Evolutionary conservation across 257 asterid genomes (phyloP), one percentile per base, ranked within the genome.

Genomic region (Fraxinus quadrangulata): DNA sequence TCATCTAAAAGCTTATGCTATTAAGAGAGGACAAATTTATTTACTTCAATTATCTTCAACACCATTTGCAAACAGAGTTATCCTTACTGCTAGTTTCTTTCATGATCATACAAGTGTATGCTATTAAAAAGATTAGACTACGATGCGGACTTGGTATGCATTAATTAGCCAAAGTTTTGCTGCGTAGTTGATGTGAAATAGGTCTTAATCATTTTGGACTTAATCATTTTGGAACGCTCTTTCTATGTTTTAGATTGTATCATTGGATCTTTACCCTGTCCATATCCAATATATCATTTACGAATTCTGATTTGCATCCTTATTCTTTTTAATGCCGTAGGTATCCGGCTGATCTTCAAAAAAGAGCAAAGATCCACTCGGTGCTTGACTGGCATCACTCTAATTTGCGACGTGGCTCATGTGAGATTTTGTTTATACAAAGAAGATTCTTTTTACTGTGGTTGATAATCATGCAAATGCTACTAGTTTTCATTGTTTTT

Each of bases 311-410:
- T 42, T 42, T 4, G 49, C 16, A 42, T 3, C 49, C 16, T 42
- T 11, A 40, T 40, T 42, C 49, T 12, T 42, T 42, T 12, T 42
- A 11, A 42, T 10, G 49, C 59, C 72, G 71, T 80, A 94, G 99
- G 99, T 94, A 92, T 80, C 99, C 99, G 14, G 74, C 90, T 65
- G 97, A 92, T 81, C 61, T 91, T 23, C 86, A 76, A 67, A 80
- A 83, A 75, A 90, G 97, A 81, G 95, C 97, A 30, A 87, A 88
- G 84, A 74, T 91, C 71, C 87, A 94, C 85, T 87, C 97, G 5
- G 93, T 89, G 76, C 83, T 94, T 47, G 97, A 94, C 80, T 94
- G 99, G 99, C 99, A 94, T 81, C 99, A 91, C 89, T 70, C 96
- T 11, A 90, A 92, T 82, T 71, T 92, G 82, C 96, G 97, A 7